Evolutionary conservation across 2,329 filamentous ascomycete species (phyloP).

Genomic region (Chaetomium sp.): DNA sequence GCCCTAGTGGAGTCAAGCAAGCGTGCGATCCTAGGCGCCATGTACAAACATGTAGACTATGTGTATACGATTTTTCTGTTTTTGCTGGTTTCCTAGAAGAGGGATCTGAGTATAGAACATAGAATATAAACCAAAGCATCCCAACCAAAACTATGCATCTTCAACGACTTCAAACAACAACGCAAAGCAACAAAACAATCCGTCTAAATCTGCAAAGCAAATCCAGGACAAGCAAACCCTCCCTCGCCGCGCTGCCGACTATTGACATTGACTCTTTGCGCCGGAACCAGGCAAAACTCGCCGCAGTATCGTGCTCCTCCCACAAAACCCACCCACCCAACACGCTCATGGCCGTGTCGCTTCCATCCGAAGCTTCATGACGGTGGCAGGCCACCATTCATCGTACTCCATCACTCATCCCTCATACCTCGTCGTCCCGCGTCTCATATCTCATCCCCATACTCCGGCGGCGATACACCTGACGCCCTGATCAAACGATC

Average conservation of each 20-base stretch:
- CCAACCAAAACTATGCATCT: constrained; percentile 13
- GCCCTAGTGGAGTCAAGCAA: no score
- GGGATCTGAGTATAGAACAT: constrained; percentile 20
- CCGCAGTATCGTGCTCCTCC: constrained; percentile 1
- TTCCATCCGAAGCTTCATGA: not conserved
- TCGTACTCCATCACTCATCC: constrained; percentile 19
- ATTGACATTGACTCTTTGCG: constrained; percentile 23
- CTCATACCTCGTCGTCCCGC: constrained; percentile 22
- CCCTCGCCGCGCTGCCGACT: constrained; percentile 14
- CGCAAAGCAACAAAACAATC: constrained; percentile 5
- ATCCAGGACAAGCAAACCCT: not conserved
- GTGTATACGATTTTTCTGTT: constrained; percentile 15
- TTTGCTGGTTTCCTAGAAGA: constrained; percentile 15
- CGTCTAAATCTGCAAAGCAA: constrained; percentile 18
- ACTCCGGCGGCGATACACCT: constrained; percentile 29
- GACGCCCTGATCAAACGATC: constrained; percentile 11
- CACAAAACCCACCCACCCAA: not conserved
- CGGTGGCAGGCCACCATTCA: not conserved
- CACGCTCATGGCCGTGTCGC: no score
- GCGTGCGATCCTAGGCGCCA: not conserved
- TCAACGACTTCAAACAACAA: constrained; percentile 13
- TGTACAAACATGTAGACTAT: constrained; percentile 14
- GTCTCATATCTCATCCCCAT: constrained; percentile 20
- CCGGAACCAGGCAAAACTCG: constrained; percentile 12
- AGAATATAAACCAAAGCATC: constrained; percentile 18